Evolutionary conservation across 1,284 basidiomycete genomes (phyloP).

Genomic region (Boletus semigastroideus): DNA sequence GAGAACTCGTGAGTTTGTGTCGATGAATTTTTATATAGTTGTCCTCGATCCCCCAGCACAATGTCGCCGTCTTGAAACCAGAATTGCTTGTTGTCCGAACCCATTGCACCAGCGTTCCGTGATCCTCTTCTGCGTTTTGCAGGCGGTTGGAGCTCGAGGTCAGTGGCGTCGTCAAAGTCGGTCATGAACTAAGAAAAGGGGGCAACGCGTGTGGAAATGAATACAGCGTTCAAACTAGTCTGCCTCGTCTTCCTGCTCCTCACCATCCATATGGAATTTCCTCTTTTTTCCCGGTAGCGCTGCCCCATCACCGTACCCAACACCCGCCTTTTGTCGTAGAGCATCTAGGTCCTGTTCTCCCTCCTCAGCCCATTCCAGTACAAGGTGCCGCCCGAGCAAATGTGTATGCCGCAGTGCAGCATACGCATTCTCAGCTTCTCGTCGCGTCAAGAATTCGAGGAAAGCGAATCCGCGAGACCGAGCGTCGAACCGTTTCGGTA

Average conservation of each 20-base stretch:
- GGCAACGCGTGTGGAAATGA: neutral
- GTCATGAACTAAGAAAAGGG: neutral
- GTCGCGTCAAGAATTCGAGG: conserved; percentile 86
- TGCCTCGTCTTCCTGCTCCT: conserved; percentile 27
- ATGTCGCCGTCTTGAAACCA: conserved; percentile 36
- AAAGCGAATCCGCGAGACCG: conserved; percentile 94
- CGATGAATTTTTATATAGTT: conserved; percentile 25
- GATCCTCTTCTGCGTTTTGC: conserved; percentile 1
- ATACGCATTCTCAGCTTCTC: conserved; percentile 87
- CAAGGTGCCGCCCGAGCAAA: conserved; percentile 91
- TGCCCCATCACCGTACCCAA: conserved; percentile 66
- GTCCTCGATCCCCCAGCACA: conserved; percentile 23
- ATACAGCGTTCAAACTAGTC: conserved; percentile 3
- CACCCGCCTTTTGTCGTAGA: conserved; percentile 77
- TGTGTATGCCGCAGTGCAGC: conserved; percentile 89
- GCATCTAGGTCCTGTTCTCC: conserved; percentile 71
- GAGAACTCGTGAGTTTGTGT: conserved; percentile 13
- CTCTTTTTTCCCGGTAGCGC: conserved; percentile 69
- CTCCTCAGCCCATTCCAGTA: conserved; percentile 92
- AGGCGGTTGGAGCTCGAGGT: neutral
- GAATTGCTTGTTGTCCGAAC: conserved; percentile 4
- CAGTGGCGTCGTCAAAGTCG: neutral
- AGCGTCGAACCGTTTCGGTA: conserved; percentile 86
- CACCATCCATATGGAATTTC: conserved; percentile 54
- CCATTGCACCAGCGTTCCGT: neutral